A percentile compares a stretch with the other conserved stretches of the same genome.
These are phyloP conservation scores for Boletales sp. DNA, from an alignment of 768 basidiomycete genomes.

Conservation along the genomic window DNA sequence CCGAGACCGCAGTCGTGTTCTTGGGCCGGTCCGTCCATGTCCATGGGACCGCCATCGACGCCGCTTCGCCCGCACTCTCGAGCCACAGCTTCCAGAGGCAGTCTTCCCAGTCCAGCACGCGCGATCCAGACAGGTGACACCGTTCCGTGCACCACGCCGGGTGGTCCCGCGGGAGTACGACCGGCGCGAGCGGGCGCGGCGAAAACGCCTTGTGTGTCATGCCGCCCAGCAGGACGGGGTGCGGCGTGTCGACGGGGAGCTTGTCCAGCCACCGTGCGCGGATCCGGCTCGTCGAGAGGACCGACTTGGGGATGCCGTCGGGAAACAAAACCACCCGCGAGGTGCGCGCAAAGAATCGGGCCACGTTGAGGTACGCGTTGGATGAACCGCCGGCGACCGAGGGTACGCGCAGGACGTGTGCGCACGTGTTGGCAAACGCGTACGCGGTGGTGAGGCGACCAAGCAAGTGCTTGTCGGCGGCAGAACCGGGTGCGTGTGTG, in stretches of 20 bases:
- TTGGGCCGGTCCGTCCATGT: neutral
- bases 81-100: slow-evolving; percentile 67
- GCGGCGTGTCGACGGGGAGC: slow-evolving; percentile 6
- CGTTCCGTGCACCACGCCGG: slow-evolving; percentile 63
- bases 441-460: slow-evolving; percentile 8
- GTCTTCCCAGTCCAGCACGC: slow-evolving; percentile 55
- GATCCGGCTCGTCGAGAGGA: slow-evolving; percentile 16
- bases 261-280: slow-evolving; percentile 13
- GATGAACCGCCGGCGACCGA: slow-evolving; percentile 36
- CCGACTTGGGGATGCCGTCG: slow-evolving; percentile 30
- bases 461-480: slow-evolving; percentile 18
- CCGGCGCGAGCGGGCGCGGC: slow-evolving; percentile 41
- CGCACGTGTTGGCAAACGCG: slow-evolving; percentile 28
- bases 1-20: slow-evolving; percentile 10
- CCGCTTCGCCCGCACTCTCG: slow-evolving; percentile 44
- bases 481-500: slow-evolving; percentile 26
- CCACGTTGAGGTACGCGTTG: slow-evolving; percentile 59
- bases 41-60: slow-evolving; percentile 12
- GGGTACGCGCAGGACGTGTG: slow-evolving; percentile 48
- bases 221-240: slow-evolving; percentile 29
- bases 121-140: slow-evolving; percentile 42
- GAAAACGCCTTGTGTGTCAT: slow-evolving; percentile 34
- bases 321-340: slow-evolving; percentile 51
- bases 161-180: slow-evolving; percentile 41
- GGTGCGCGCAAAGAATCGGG: slow-evolving; percentile 54